These are phyloP conservation scores for Acidomyces sp. DNA, from an alignment of 495 filamentous ascomycete genomes.

Conservation along the genomic window DNA sequence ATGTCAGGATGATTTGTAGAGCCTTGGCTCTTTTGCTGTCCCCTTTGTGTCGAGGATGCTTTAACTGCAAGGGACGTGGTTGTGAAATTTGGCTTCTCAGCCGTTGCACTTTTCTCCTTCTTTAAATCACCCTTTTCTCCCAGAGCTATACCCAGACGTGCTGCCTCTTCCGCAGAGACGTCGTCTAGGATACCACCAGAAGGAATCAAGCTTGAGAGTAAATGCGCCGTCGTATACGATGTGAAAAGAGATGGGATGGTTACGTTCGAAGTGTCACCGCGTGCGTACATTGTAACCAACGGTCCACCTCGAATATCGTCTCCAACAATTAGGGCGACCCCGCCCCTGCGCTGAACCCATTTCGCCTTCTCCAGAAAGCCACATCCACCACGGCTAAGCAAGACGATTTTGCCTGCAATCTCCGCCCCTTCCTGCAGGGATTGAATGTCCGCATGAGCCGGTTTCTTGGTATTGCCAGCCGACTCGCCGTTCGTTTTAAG, in stretches of 20 bases:
- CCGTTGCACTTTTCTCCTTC: constrained; percentile 7
- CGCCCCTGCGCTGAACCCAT: constrained; percentile 87
- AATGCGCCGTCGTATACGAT: constrained; percentile 82
- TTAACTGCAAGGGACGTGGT: constrained; percentile 10
- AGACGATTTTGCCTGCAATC: constrained; percentile 80
- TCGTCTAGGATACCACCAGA: constrained; percentile 47
- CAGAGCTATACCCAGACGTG: constrained; percentile 24
- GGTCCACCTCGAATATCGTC: constrained; percentile 77
- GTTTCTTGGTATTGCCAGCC: constrained; percentile 29
- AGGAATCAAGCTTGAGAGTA: constrained; percentile 80
- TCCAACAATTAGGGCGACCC: constrained; percentile 79
- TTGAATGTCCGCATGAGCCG: constrained; percentile 80
- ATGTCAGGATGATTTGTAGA: background rate
- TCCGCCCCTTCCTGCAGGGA: constrained; percentile 88
- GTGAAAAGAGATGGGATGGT: constrained; percentile 92
- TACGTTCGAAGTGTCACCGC: constrained; percentile 86
- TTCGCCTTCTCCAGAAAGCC: constrained; percentile 95
- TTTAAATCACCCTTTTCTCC: constrained; percentile 14
- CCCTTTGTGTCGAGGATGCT: constrained; percentile 18
- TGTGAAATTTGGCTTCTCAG: constrained; percentile 21
- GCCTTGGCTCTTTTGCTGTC: background rate
- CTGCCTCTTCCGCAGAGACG: constrained; percentile 36
- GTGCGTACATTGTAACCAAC: constrained; percentile 91
- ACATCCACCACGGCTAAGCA: constrained; percentile 84
- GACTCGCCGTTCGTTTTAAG: constrained; percentile 26